Evolutionary conservation across 2,329 filamentous ascomycete genomes (phyloP), one percentile per base, ranked within the genome.

Genomic region (Xylariaceae sp.): DNA sequence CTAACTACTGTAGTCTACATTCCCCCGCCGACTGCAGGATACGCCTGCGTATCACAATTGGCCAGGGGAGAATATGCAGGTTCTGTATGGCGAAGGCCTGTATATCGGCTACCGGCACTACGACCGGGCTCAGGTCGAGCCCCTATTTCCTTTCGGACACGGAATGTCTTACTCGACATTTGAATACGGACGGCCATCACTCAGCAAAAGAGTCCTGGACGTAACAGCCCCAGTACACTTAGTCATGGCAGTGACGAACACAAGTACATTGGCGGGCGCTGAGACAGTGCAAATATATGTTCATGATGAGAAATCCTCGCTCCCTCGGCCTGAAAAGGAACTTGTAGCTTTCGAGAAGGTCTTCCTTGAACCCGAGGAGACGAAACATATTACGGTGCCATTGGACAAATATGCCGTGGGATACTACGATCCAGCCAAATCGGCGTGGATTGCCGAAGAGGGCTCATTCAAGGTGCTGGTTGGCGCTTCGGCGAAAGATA

Each of bases 41-140:
- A 84, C 85, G 27, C 86, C 86, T 1, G 82, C 86, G 0, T 87
- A 81, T 68, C 78, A 85, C 65, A 89, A 86, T 66, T 90, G 85
- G 81, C 83, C 83, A 0, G 83, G 84, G 44, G 85, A 89, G 68
- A 85, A 87, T 63, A 68, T 80, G 42, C 77, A 81, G 57, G 83
- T 86, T 0, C 66, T 85, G 1, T 90, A 90, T 62, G 85, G 84
- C 45, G 87, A 90, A 66, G 86, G 84, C 12, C 68, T 90, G 11
- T 87, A 83, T 67, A 79, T 90, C 47, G 87, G 87, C 2, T 90
- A 90, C 68, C 72, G 81, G 15, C 83, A 87, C 67, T 89, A 87
- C 65, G 86, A 90, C 59, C 78, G 78, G 17, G 70, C 74, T 11
- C 72, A 73, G 22, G 75, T 84, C 44, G 68, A 74, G 5, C 82